These are phyloP conservation scores for Leccinum proliferum DNA, from an alignment of 1,284 basidiomycete species.

Conservation along the genomic window DNA sequence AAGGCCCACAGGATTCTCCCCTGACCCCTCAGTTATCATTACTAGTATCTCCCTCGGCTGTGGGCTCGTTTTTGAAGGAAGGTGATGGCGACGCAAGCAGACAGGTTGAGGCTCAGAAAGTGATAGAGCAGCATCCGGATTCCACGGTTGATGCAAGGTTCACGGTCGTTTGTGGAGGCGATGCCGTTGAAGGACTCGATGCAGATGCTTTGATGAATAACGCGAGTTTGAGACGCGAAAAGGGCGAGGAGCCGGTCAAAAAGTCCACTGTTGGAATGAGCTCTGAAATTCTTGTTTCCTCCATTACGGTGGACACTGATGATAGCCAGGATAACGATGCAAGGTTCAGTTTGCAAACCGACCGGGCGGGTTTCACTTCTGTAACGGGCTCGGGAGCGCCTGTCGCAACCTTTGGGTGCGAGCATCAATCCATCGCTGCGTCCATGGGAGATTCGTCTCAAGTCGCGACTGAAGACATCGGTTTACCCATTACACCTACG, in stretches of 20 bases:
- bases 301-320: background rate
- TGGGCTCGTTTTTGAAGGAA: background rate
- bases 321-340: background rate
- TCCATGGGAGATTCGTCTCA: background rate
- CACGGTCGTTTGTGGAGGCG: background rate
- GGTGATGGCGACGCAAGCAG: background rate
- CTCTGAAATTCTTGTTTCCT: too few relatives aligned
- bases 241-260: background rate
- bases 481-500: background rate
- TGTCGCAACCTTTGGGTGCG: background rate
- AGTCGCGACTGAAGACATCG: background rate
- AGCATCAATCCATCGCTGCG: background rate
- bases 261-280: background rate
- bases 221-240: background rate
- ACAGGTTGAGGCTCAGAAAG: background rate
- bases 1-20: background rate
- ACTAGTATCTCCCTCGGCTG: background rate
- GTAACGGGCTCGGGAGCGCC: background rate
- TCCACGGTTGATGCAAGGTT: background rate
- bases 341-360: background rate
- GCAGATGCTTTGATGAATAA: background rate
- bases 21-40: conserved; percentile 6
- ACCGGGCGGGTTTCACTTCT: background rate
- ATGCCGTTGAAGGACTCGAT: background rate
- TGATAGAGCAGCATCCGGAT: background rate